These are phyloP conservation scores for Agrostemma githago DNA, from an alignment of 148 eudicot genomes.

Conservation along the genomic window DNA sequence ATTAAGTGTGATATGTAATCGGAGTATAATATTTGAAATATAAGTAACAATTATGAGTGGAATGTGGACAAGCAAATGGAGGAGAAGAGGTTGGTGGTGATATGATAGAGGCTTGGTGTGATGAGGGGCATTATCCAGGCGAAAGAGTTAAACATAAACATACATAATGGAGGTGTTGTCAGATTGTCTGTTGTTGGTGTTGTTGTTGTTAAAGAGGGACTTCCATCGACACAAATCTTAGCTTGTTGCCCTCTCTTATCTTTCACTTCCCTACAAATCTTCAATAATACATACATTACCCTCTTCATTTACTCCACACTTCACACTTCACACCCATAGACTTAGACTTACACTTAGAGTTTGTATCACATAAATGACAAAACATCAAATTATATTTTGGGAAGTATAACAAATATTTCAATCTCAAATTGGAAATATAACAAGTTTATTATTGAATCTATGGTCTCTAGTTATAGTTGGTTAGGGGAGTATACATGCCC, in stretches of 20 bases:
- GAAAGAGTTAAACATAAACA: constrained; percentile 22
- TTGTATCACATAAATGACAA: too few species aligned
- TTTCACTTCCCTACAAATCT: not conserved
- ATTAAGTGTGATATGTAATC: too few species aligned
- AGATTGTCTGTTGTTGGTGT: constrained; percentile 29
- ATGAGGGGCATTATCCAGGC: constrained; percentile 19
- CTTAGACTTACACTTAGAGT: too few species aligned
- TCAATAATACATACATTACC: constrained; percentile 3
- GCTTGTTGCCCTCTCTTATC: not conserved
- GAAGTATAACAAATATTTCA: too few species aligned
- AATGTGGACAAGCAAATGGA: not conserved
- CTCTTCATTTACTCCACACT: constrained; percentile 6
- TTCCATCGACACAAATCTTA: constrained; percentile 6
- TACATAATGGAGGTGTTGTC: constrained; percentile 21
- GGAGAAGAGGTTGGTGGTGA: constrained; percentile 9
- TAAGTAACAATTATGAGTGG: too few species aligned
- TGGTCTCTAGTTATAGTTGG: not conserved
- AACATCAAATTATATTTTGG: too few species aligned
- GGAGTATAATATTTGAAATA: too few species aligned
- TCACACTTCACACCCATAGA: not conserved
- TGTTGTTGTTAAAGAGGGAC: too few species aligned
- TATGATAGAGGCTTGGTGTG: constrained; percentile 11
- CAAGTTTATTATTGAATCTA: too few species aligned
- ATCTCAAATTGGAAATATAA: too few species aligned
- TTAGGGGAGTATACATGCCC: constrained; percentile 8